phyloP scores from a whole-genome alignment of 1,284 basidiomycete species.

The Ganoderma leucocontextum region DNA sequence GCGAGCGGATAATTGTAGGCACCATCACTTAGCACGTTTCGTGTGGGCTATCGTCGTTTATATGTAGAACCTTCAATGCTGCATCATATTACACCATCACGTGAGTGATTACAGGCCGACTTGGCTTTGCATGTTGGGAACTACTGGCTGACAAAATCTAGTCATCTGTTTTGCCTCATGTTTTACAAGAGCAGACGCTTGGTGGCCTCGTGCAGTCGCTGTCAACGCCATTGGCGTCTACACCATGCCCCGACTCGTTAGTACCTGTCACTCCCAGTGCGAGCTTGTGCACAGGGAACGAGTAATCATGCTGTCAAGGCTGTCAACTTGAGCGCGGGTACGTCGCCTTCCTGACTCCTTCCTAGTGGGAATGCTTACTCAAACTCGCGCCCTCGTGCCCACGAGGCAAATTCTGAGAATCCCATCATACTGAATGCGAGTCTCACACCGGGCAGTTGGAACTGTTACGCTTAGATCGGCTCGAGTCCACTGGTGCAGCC shows the following conservation, averaged over 20 bases:
- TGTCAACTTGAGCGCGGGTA: background rate
- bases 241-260: background rate
- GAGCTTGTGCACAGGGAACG: background rate
- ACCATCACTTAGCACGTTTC: background rate
- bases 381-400: background rate
- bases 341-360: background rate
- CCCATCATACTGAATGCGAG: background rate
- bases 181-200: background rate
- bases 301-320: background rate
- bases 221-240: background rate
- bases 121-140: background rate
- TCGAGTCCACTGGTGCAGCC: background rate
- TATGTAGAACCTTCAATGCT: background rate
- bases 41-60: background rate
- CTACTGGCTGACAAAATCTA: background rate
- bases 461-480: background rate
- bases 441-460: background rate
- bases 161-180: background rate
- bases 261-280: background rate
- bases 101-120: background rate
- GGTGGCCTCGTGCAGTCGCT: background rate
- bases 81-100: background rate
- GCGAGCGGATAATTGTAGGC: background rate
- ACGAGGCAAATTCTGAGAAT: background rate
- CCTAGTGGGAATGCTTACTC: slow-evolving; percentile 6